phyloP scores from a whole-genome alignment of 1,139 yeast genomes.

The Entelexis paramagnoliae region DNA sequence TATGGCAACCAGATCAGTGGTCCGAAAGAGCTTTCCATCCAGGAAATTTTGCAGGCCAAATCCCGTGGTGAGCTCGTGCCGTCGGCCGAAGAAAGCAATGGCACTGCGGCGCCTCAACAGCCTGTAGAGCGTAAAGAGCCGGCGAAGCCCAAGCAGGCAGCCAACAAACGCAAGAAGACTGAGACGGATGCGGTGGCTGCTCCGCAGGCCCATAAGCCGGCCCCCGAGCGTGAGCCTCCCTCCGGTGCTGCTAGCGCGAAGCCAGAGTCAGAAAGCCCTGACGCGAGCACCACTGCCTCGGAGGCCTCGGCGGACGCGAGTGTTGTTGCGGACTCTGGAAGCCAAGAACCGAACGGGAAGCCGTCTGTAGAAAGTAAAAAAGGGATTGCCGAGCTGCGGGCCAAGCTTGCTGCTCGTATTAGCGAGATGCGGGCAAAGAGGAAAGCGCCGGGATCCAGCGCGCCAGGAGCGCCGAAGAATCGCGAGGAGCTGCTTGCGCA shows the following conservation, averaged over 20 bases:
- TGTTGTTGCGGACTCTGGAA: neutral
- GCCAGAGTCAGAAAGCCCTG: neutral
- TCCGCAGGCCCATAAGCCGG: neutral
- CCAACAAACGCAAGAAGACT: neutral
- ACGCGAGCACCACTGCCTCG: neutral
- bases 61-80: neutral
- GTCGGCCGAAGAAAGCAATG: neutral
- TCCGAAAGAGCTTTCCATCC: constrained; percentile 19
- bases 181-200: neutral
- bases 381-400: constrained; percentile 52
- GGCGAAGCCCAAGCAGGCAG: constrained; percentile 34
- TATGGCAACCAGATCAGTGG: constrained; percentile 53
- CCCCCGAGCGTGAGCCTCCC: neutral
- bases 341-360: neutral
- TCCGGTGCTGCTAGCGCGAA: neutral
- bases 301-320: neutral
- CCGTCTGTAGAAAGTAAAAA: neutral
- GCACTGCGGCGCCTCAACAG: constrained; percentile 2
- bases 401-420: constrained; percentile 64
- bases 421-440: constrained; percentile 62
- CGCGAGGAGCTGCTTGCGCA: constrained; percentile 37
- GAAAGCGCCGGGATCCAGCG: constrained; percentile 81
- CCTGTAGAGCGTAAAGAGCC: constrained; percentile 14
- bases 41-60: constrained; percentile 17
- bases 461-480: constrained; percentile 65